Evolutionary conservation across 1,284 basidiomycete genomes (phyloP).

Genomic region (Fomitopsis pinicola): DNA sequence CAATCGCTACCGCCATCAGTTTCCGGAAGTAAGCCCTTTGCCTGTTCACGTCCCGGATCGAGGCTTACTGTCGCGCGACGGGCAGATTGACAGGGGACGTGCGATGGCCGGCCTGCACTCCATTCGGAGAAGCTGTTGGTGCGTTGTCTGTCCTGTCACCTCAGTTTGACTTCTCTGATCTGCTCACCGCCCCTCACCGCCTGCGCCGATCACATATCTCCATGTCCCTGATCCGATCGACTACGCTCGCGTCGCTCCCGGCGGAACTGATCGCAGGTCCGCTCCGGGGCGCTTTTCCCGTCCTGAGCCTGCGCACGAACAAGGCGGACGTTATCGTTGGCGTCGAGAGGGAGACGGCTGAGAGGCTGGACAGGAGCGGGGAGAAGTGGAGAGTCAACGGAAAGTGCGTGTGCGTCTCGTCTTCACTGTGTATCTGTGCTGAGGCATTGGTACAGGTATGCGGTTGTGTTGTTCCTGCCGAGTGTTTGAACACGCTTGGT

Average conservation of each 20-base stretch:
- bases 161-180: neutral
- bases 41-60: constrained; percentile 6
- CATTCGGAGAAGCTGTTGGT: constrained; percentile 81
- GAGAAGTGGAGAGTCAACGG: constrained; percentile 82
- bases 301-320: constrained; percentile 87
- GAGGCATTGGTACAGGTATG: constrained; percentile 32
- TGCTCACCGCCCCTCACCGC: neutral
- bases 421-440: neutral
- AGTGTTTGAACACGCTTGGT: neutral
- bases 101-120: constrained; percentile 81
- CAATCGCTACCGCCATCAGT: constrained; percentile 29
- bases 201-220: neutral
- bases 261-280: constrained; percentile 48
- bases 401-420: constrained; percentile 47
- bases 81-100: constrained; percentile 85
- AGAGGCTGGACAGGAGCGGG: constrained; percentile 62
- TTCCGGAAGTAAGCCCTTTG: constrained; percentile 72
- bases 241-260: neutral
- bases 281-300: constrained; percentile 72
- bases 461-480: constrained; percentile 40
- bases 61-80: neutral
- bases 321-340: constrained; percentile 95
- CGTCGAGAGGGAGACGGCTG: constrained; percentile 59
- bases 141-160: constrained; percentile 13
- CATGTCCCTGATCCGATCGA: neutral